Base-by-base conservation (phyloP, 768 basidiomycete genomes). In the Podaxis carcinomalis region DNA sequence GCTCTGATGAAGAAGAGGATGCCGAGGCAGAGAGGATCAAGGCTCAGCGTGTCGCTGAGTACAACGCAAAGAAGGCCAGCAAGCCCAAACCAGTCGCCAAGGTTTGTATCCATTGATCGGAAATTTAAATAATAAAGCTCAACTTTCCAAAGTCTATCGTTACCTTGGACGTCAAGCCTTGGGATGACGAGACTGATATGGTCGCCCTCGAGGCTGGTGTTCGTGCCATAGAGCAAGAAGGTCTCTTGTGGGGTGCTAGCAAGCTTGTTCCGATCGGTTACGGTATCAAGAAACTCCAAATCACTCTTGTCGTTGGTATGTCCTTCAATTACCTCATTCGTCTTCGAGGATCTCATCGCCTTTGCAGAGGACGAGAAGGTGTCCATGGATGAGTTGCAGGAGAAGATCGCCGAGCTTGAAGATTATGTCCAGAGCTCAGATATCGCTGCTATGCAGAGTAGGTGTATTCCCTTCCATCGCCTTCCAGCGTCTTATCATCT, bases 141-240 rank as follows among this genome's bases (percentile, higher is more conserved):
- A 32, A 28, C 14, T 27, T 46, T 32, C 49, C 51, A 19, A 74
- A 98, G 94, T 98, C 97, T 66, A 87, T 99, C 63, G 97, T 99
- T 54, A 99, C 96, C 51, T 78, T 98, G 67, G 96, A 98, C 67
- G 95, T 99, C 64, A 99, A 99, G 78, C 95, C 96, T 42, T 97
- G 95, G 96, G 96, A 98, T 73, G 96, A 98, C 72, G 95, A 97
- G 80, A 99, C 97, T 54, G 93, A 98, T 76, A 95, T 99, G 95
- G 82, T 71, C 47, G 90, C 79, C 54, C 81, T 98, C 67, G 96
- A 98, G 76, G 74, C 80, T 14, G 69, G 83, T 44, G 96, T 98
- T 57, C 87, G 97, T 62, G 87, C 92, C 21, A 87, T 98, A 68
- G 84, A 92, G 74, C 78, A 85, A 78, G 88, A 90, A 42, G 97